Conservation (phyloP, 805 yeast genomes). For the Dipodascopsis uninucleata region DNA sequence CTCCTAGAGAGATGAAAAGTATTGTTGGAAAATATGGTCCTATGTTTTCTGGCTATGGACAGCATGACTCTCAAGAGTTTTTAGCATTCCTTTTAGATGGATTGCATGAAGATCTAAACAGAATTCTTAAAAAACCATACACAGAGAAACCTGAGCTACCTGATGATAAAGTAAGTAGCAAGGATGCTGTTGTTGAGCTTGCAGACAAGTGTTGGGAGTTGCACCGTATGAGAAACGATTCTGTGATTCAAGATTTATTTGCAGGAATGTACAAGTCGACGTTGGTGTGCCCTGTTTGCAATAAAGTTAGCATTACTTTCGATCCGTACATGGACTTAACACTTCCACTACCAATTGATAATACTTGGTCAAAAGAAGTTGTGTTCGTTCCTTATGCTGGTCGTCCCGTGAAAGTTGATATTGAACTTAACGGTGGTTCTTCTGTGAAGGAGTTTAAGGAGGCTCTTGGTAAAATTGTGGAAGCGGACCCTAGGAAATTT, state of each 20-base stretch:
- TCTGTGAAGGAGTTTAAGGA: slow-evolving; percentile 59
- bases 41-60: slow-evolving; percentile 75
- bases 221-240: slow-evolving; percentile 77
- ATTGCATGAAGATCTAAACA: slow-evolving; percentile 85
- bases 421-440: slow-evolving; percentile 65
- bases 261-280: slow-evolving; percentile 91
- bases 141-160: slow-evolving; percentile 79
- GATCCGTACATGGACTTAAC: slow-evolving; percentile 93
- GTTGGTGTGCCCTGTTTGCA: slow-evolving; percentile 79
- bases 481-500: slow-evolving; percentile 39
- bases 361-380: slow-evolving; percentile 66
- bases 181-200: slow-evolving; percentile 48
- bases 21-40: slow-evolving; percentile 76
- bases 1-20: slow-evolving; percentile 75
- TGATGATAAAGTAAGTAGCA: slow-evolving; percentile 57
- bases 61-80: slow-evolving; percentile 93
- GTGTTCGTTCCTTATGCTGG: slow-evolving; percentile 58
- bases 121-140: slow-evolving; percentile 77
- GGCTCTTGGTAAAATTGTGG: slow-evolving; percentile 51
- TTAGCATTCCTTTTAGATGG: slow-evolving; percentile 84
- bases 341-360: slow-evolving; percentile 75
- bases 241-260: slow-evolving; percentile 78
- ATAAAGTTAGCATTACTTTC: slow-evolving; percentile 76
- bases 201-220: slow-evolving; percentile 78
- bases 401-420: slow-evolving; percentile 53